Evolutionary conservation across 495 filamentous ascomycete species (phyloP).

Genomic region (Penicillium soppii): DNA sequence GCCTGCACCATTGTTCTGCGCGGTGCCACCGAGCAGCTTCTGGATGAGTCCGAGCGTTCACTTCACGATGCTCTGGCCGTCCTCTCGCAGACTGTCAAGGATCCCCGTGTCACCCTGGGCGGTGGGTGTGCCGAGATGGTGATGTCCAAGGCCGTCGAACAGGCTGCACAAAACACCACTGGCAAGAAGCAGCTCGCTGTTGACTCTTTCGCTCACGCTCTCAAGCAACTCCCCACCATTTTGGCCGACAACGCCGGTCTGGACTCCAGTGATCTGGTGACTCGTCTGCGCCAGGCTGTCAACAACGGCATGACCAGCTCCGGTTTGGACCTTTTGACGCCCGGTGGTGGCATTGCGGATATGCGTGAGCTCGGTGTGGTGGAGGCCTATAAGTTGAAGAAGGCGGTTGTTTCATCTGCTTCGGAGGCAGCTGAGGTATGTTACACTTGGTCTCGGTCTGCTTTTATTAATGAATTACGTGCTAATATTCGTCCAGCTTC

Average conservation of each 20-base stretch:
- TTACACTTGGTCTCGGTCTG: neutral
- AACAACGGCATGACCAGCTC: constrained; percentile 92
- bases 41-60: constrained; percentile 95
- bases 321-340: constrained; percentile 83
- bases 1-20: constrained; percentile 97
- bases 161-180: constrained; percentile 87
- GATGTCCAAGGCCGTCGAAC: constrained; percentile 97
- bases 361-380: constrained; percentile 97
- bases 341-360: constrained; percentile 90
- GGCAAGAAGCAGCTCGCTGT: constrained; percentile 97
- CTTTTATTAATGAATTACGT: neutral
- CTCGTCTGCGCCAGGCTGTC: constrained; percentile 85
- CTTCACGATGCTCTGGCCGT: constrained; percentile 96
- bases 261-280: constrained; percentile 90
- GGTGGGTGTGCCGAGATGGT: constrained; percentile 98
- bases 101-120: constrained; percentile 90
- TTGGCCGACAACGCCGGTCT: constrained; percentile 96
- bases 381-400: constrained; percentile 98
- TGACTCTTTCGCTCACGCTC: constrained; percentile 80
- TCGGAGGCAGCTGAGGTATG: constrained; percentile 92
- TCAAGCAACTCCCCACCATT: constrained; percentile 93
- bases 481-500: constrained; percentile 48
- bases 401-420: constrained; percentile 90
- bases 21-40: constrained; percentile 91
- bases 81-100: constrained; percentile 92